phyloP scores from a whole-genome alignment of 306 rosid genomes.

The Rosa multiflora region DNA sequence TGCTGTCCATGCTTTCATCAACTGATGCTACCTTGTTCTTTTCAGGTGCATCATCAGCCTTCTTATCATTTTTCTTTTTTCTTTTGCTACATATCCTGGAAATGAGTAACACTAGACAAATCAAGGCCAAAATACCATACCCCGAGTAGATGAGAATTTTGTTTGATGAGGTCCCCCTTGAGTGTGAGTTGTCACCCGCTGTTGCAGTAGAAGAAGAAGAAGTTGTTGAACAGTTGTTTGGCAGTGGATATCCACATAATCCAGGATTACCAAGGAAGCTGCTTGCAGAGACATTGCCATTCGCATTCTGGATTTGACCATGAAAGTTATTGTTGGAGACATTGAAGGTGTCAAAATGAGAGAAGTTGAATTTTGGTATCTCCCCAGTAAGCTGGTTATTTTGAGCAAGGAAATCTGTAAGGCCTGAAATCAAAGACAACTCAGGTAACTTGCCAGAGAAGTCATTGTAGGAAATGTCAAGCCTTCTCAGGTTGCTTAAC shows the following conservation, averaged over 20 bases:
- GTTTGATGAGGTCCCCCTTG: constrained; percentile 40
- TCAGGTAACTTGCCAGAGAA: constrained; percentile 56
- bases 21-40: constrained; percentile 27
- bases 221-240: constrained; percentile 33
- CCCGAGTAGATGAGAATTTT: constrained; percentile 61
- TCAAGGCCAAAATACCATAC: constrained; percentile 49
- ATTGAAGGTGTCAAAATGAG: constrained; percentile 48
- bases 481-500: constrained; percentile 42
- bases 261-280: constrained; percentile 64
- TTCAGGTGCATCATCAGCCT: constrained; percentile 28
- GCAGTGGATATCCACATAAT: constrained; percentile 62
- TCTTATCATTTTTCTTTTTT: constrained; percentile 31
- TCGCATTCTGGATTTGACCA: constrained; percentile 44
- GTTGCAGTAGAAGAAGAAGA: neutral
- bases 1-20: constrained; percentile 29
- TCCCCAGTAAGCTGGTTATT: constrained; percentile 52
- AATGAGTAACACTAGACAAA: constrained; percentile 29
- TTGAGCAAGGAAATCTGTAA: constrained; percentile 56
- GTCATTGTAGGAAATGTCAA: constrained; percentile 58
- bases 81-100: constrained; percentile 42
- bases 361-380: constrained; percentile 56
- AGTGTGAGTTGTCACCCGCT: constrained; percentile 21
- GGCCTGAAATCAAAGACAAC: constrained; percentile 62
- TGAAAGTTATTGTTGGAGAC: constrained; percentile 58
- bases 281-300: constrained; percentile 34